A percentile compares a stretch with the other conserved stretches of the same genome.
Evolutionary conservation across 345 rosid species (phyloP).

Genomic region (Gynandropsis gynandra): DNA sequence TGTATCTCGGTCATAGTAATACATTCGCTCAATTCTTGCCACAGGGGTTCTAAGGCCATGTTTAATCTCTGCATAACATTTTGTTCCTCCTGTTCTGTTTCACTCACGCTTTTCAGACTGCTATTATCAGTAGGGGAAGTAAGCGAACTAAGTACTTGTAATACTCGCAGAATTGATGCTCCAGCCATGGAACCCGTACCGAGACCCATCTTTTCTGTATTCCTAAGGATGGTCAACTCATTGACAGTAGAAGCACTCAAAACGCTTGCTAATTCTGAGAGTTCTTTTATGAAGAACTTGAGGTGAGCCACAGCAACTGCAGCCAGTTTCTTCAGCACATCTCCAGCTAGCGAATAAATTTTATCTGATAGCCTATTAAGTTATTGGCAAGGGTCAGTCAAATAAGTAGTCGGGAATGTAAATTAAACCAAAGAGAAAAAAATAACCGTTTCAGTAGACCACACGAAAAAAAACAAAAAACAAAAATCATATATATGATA

Average conservation of each 20-base stretch:
- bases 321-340: constrained; percentile 80
- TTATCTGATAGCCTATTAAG: constrained; percentile 80
- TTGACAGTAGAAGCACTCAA: constrained; percentile 72
- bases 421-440: constrained; percentile 8
- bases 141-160: constrained; percentile 77
- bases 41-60: constrained; percentile 71
- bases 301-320: constrained; percentile 56
- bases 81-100: constrained; percentile 64
- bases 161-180: constrained; percentile 78
- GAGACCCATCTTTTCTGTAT: constrained; percentile 68
- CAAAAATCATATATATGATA: constrained; percentile 5
- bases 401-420: constrained; percentile 6
- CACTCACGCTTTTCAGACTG: constrained; percentile 29
- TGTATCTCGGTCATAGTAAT: constrained; percentile 77
- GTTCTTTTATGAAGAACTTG: constrained; percentile 59
- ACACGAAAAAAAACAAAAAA: not conserved
- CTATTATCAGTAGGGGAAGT: constrained; percentile 36
- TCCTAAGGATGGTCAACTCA: constrained; percentile 70
- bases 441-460: not conserved
- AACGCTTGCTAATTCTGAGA: constrained; percentile 68
- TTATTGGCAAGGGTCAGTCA: constrained; percentile 19
- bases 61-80: constrained; percentile 63
- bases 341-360: constrained; percentile 67
- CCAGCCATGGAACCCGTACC: constrained; percentile 95
- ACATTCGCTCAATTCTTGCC: constrained; percentile 91